Evolutionary conservation across 345 rosid genomes (phyloP).

Genomic region (Gossypium herbaceum): DNA sequence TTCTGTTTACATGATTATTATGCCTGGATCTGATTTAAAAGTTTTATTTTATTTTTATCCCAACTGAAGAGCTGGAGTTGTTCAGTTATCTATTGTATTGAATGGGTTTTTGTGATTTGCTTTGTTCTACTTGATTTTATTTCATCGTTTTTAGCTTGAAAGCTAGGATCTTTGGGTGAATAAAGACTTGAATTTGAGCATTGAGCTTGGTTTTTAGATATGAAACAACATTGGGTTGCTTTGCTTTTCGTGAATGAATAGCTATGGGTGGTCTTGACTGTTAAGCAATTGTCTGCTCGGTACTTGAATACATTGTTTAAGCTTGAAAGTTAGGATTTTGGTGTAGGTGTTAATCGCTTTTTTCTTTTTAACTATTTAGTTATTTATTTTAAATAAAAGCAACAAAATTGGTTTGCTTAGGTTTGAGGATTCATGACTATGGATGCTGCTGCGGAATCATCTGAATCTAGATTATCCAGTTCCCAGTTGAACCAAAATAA

Average conservation of each 20-base stretch:
- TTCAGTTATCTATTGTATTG: slow-evolving; percentile 3
- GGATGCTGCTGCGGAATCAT: slow-evolving; percentile 40
- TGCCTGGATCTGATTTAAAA: slow-evolving; percentile 31
- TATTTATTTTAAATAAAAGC: background rate
- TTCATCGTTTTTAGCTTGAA: slow-evolving; percentile 13
- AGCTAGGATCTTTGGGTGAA: slow-evolving; percentile 21
- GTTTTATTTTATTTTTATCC: background rate
- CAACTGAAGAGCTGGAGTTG: background rate
- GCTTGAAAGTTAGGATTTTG: slow-evolving; percentile 20
- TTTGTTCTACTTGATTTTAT: slow-evolving; percentile 10
- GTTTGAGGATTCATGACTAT: slow-evolving; percentile 28
- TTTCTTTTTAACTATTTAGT: background rate
- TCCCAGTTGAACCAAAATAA: slow-evolving; percentile 27
- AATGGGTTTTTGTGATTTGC: slow-evolving; percentile 22
- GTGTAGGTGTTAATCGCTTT: background rate
- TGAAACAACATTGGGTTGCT: slow-evolving; percentile 8
- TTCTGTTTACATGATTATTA: slow-evolving; percentile 11
- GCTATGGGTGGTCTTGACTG: slow-evolving; percentile 30
- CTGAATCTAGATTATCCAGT: slow-evolving; percentile 37
- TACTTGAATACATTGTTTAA: slow-evolving; percentile 14
- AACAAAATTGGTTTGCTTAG: slow-evolving; percentile 10
- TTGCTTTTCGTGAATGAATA: slow-evolving; percentile 24
- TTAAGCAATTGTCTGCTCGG: slow-evolving; percentile 30
- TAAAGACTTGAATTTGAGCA: background rate
- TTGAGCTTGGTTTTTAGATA: slow-evolving; percentile 1